Evolutionary conservation across 495 filamentous ascomycete species (phyloP), one percentile per base, ranked within the genome.

Genomic region (Amphirosellinia nigrospora): DNA sequence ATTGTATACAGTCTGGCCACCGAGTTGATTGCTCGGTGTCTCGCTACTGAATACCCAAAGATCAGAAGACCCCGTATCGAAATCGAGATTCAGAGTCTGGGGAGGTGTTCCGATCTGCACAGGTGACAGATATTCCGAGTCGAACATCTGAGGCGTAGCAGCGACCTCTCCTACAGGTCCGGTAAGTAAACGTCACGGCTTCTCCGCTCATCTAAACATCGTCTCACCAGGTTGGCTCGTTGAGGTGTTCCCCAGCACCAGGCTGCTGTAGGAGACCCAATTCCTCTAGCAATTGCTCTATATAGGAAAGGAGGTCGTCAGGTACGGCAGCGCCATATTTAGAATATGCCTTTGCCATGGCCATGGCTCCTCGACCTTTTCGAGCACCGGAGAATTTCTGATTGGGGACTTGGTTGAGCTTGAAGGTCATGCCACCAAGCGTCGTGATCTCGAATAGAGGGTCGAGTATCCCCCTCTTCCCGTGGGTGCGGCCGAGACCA

Each of bases 11-110:
- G 64, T 71, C 69, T 80, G 91, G 50, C 90, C 90, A 43, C 74
- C 73, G 52, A 85, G 80, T 75, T 89, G 77, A 60, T 55, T 79
- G 67, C 7, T 63, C 45, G 68, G 77, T 46, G 70, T 86, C 67
- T 69, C 87, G 79, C 61, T 89, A 79, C 78, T 82, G 71, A 83
- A 82, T 43, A 87, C 91, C 80, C 88, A 93, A 81, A 94, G 82
- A 84, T 94, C 92, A 15, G 89, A 86, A 41, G 90, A 92, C 10
- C 91, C 92, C 32, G 92, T 93, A 79, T 94, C 92, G 64, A 93
- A 92, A 75, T 93, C 87, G 56, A 94, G 80, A 45, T 80, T 90
- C 71, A 94, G 73, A 4, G 80, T 89, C 83, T 94, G 91, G 9
- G 86, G 82, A 30, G 92, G 92, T 6, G 89, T 92, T 9, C 92